Evolutionary conservation across 2,329 filamentous ascomycete genomes (phyloP), one percentile per base, ranked within the genome.

Genomic region (Cylindrodendrum hubeiense): DNA sequence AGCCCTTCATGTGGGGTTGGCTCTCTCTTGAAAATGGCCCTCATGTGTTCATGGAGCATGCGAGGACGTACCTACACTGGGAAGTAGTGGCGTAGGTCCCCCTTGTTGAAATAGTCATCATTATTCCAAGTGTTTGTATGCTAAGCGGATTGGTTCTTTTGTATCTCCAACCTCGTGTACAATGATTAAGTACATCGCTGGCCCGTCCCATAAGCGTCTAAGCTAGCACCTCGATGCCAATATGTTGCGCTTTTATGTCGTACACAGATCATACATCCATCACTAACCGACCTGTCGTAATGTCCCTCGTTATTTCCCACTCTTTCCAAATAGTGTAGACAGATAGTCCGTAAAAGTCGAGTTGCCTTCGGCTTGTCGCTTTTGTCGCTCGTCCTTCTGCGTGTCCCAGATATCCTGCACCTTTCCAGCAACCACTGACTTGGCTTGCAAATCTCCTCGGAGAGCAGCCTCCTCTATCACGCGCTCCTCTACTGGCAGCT

Each of bases 381-480:
- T 79, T 74, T 84, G 81, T 55, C 86, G 89, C 73, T 87, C 83
- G 70, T 85, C 85, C 77, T 86, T 87, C 70, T 90, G 83, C 72
- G 62, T 68, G 34, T 75, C 73, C 73, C 73, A 75, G 28, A 75
- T 75, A 59, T 71, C 65, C 74, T 87, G 84, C 68, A 85, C 85
- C 76, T 85, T 87, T 70, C 89, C 83, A 73, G 89, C 86, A 73
- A 93, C 83, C 71, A 91, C 85, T 51, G 85, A 79, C 75, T 89
- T 89, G 68, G 87, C 85, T 74, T 87, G 82, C 60, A 87, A 79
- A 80, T 93, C 90, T 7, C 88, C 89, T 63, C 85, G 83, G 66
- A 92, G 82, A 21, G 91, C 88, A 64, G 86, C 86, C 77, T 91
- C 86, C 77, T 93, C 91, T 19, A 90, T 78, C 46, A 83, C 82